These are phyloP conservation scores for Quercus dentata DNA, from an alignment of 306 rosid genomes.

Conservation along the genomic window DNA sequence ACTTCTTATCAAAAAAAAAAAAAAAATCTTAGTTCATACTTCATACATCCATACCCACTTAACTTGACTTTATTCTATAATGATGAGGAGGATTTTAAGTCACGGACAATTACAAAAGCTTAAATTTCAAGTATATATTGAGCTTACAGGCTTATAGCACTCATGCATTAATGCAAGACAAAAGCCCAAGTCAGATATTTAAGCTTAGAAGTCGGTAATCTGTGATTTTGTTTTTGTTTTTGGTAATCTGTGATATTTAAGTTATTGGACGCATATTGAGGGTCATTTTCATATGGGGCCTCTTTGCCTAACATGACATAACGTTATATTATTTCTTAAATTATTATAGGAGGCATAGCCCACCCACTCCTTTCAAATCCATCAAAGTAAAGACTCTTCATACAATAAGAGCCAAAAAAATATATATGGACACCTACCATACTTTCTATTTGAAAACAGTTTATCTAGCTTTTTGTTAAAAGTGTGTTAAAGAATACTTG, in stretches of 20 bases:
- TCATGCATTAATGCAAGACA: not conserved
- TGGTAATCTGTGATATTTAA: not conserved
- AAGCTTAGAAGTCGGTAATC: too few species aligned
- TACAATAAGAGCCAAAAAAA: not conserved
- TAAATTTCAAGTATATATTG: not conserved
- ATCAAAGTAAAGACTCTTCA: not conserved
- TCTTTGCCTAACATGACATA: slow-evolving; percentile 11
- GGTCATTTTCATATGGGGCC: slow-evolving; percentile 23
- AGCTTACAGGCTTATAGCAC: not conserved
- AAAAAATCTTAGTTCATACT: not conserved
- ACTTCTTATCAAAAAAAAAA: too few species aligned
- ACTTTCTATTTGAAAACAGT: too few species aligned
- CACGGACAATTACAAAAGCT: not conserved
- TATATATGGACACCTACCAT: not conserved
- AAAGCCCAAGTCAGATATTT: not conserved
- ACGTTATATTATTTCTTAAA: slow-evolving; percentile 3
- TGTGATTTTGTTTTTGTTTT: too few species aligned
- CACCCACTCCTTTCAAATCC: slow-evolving; percentile 7
- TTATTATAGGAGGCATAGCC: not conserved
- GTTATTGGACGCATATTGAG: not conserved
- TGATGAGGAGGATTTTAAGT: not conserved
- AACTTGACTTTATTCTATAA: not conserved
- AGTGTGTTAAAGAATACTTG: too few species aligned
- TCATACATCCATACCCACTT: not conserved
- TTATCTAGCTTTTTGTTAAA: too few species aligned